Evolutionary conservation across 164 flowering plant species (phyloP), one percentile per base, ranked within the genome.

Genomic region (Saururus chinensis): DNA sequence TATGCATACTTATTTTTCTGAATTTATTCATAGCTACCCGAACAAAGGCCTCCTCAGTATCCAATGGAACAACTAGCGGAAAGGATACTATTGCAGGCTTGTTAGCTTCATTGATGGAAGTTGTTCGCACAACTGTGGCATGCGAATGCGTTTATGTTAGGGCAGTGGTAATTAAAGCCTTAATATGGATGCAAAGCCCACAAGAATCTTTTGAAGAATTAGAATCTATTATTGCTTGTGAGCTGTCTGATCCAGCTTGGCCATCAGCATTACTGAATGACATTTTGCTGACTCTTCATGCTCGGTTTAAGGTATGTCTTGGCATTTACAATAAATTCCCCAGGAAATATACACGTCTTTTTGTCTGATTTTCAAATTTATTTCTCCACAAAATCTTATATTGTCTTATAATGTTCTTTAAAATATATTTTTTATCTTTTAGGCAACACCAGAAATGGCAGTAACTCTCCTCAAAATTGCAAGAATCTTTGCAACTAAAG

Each of bases 361-460:
- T 9, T 11, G 19, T 23, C 21, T 23, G 52, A 17, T 58, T n/a
- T 58, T 58, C n/a, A n/a, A n/a, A 24, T 23, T 56, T 56, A 21
- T 25, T 56, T 9, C 11, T 22, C 21, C 22, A 0, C 19, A 30
- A 2, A 64, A 16, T 42, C 19, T 25, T 64, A 20, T 56, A 4
- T 51, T 54, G 11, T 59, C 20, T 13, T 64, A 49, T n/a, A n/a
- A n/a, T n/a, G n/a, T n/a, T 20, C 21, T 45, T 51, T 25, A 56
- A 56, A 2, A 6, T 2, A 53, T 5, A 53, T 19, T 4, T 17
- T 22, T 79, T 54, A 19, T 60, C 72, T 76, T 21, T 60, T 74
- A 93, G 99, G 97, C 99, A 58, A 85, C 96, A 61, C 99, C 99
- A 67, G 99, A 84, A 71, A 90, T 93, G 99, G 99, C 99, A 73